These are phyloP conservation scores for Cryptococcus hybrid DNA, from an alignment of 1,284 basidiomycete species.

Conservation along the genomic window DNA sequence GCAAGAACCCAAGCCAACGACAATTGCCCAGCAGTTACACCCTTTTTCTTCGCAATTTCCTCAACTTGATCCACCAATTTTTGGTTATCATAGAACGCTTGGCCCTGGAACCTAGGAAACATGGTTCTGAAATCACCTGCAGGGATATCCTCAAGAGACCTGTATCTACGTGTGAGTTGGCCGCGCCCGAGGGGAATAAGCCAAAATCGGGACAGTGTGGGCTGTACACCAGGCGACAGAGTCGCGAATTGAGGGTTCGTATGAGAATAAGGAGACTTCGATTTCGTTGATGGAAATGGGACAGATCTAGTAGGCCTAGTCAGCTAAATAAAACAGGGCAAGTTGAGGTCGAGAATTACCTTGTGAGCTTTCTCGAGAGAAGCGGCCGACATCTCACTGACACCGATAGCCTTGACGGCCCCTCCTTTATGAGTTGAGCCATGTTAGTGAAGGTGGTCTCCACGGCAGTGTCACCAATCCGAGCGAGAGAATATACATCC, in stretches of 20 bases:
- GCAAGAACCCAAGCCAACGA: conserved; percentile 61
- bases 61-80: conserved; percentile 56
- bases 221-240: conserved; percentile 51
- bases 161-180: conserved; percentile 58
- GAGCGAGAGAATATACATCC: conserved; percentile 51
- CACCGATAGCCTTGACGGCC: conserved; percentile 29
- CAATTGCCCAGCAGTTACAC: conserved; percentile 59
- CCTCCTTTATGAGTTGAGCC: conserved; percentile 31
- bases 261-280: conserved; percentile 58
- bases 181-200: conserved; percentile 62
- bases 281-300: conserved; percentile 58
- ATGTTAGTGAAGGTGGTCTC: conserved; percentile 24
- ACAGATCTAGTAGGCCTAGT: conserved; percentile 46
- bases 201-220: conserved; percentile 56
- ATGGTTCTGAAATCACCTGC: conserved; percentile 40
- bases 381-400: conserved; percentile 26
- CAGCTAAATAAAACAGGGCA: neutral
- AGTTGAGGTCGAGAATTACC: conserved; percentile 11
- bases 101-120: conserved; percentile 46
- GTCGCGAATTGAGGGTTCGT: conserved; percentile 53
- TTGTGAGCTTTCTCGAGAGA: conserved; percentile 22
- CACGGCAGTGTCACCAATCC: conserved; percentile 13
- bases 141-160: conserved; percentile 52
- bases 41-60: conserved; percentile 55
- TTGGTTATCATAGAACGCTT: conserved; percentile 59